Base-by-base conservation (phyloP, 2,329 filamentous ascomycete species). In the Neoscytalidium dimidiatum region DNA sequence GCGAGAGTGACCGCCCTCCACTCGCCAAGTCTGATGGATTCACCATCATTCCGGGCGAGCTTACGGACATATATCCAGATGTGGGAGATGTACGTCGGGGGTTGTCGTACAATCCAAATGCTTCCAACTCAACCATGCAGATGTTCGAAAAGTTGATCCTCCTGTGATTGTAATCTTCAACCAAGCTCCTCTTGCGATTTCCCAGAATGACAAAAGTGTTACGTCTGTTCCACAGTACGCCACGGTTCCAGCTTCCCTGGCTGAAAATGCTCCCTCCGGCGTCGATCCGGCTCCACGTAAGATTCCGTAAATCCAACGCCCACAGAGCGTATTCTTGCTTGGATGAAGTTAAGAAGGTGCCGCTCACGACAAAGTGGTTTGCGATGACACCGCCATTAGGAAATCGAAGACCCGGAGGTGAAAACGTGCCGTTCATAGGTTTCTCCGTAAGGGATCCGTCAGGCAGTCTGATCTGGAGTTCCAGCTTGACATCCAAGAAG, bases 291-390 rank as follows among this genome's bases (percentile, higher is more conserved):
- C 91, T 94, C 95, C 95, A 99, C 0, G 91, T 95, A 62, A 99
- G 80, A 0, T 90, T 95, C 66, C 90, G 88, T 64, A 99, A 79
- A 73, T 99, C 94, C 53, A 99, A 81, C 2, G 95, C 94, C 95
- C 95, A 99, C 1, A 99, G 83, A 0, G 95, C 94, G 78, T 98
- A 99, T 76, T 99, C 95, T 75, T 98, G 94, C 79, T 97, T 98
- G 1, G 94, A 97, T 1, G 94, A 97, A 0, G 95, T 99, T 65
- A 99, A 85, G 75, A 98, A 98, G 0, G 95, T 99, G 29, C 95
- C 95, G 74, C 94, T 97, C 23, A 99, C 94, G 48, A 99, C 93
- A 72, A 99, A 98, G 75, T 97, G 92, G 5, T 92, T 94, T 76
- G 97, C 94, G 69, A 98, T 94, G 53, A 99, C 88, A 46, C 94